A percentile compares a stretch with the other conserved stretches of the same genome.
These are phyloP conservation scores for Cymbidium sinense DNA, from an alignment of 106 monocot genomes.

Conservation along the genomic window DNA sequence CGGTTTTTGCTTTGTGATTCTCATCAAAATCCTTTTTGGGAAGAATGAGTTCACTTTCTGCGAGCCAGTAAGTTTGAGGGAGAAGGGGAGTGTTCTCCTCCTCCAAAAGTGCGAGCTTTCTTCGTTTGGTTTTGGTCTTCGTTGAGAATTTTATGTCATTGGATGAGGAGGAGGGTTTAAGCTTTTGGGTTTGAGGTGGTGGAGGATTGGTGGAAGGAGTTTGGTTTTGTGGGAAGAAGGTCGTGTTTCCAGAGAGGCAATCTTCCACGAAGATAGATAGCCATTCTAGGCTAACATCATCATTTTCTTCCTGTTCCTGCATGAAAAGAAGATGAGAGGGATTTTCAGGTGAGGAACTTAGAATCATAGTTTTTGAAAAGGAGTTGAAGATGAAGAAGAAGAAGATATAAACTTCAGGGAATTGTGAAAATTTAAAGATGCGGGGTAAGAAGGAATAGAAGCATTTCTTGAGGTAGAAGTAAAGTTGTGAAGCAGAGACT, in stretches of 20 bases:
- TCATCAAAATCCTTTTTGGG: conserved; percentile 25
- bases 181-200: conserved; percentile 2
- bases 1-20: conserved; percentile 8
- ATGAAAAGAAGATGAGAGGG: background rate
- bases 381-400: background rate
- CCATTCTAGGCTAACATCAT: conserved; percentile 53
- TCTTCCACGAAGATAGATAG: conserved; percentile 70
- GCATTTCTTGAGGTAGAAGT: conserved; percentile 1
- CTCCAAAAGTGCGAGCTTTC: conserved; percentile 7
- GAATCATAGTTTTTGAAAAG: background rate
- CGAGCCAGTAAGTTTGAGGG: conserved; percentile 65
- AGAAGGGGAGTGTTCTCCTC: conserved; percentile 19
- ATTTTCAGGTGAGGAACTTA: background rate
- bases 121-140: conserved; percentile 36
- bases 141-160: conserved; percentile 3
- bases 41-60: conserved; percentile 72
- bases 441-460: background rate
- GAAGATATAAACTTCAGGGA: background rate
- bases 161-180: conserved; percentile 3
- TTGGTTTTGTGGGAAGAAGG: conserved; percentile 8
- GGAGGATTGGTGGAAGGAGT: conserved; percentile 4
- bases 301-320: conserved; percentile 35
- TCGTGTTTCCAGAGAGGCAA: conserved; percentile 39
- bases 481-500: background rate
- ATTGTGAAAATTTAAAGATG: background rate